phyloP scores from a whole-genome alignment of 2,329 filamentous ascomycete species.

The Epichloe sp. region DNA sequence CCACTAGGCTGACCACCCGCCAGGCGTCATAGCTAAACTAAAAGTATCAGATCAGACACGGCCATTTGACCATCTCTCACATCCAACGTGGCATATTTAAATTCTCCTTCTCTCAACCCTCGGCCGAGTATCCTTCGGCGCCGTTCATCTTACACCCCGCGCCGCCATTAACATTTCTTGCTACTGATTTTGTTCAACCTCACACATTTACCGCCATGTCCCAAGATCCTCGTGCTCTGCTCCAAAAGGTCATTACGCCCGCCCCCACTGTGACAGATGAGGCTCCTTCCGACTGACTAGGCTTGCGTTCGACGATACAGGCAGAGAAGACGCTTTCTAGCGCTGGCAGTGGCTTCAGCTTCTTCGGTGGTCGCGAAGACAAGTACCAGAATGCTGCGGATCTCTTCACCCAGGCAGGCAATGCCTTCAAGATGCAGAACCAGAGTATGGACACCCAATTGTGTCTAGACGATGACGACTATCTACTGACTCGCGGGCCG shows the following conservation, averaged over 20 bases:
- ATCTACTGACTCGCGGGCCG: background rate
- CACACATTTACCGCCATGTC: constrained; percentile 38
- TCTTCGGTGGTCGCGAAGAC: constrained; percentile 77
- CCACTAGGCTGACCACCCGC: background rate
- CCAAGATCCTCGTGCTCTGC: constrained; percentile 63
- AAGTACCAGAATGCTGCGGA: constrained; percentile 87
- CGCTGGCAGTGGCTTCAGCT: constrained; percentile 70
- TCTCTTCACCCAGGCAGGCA: constrained; percentile 75
- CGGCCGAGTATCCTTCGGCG: background rate
- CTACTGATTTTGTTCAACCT: constrained; percentile 3
- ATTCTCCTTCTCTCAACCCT: background rate
- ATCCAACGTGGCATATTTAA: background rate
- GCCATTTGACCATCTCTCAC: background rate
- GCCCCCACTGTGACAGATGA: constrained; percentile 1
- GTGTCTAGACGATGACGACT: background rate
- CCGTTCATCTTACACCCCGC: background rate
- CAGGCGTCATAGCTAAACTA: constrained; percentile 1
- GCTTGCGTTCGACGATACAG: constrained; percentile 30
- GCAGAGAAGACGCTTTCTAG: constrained; percentile 72
- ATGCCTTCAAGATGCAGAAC: constrained; percentile 82
- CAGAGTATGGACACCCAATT: constrained; percentile 43
- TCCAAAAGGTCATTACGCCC: constrained; percentile 52
- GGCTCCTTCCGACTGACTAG: constrained; percentile 2
- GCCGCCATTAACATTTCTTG: background rate
- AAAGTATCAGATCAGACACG: too few relatives aligned